A percentile compares a stretch with the other conserved stretches of the same genome.
These are phyloP conservation scores for Coffea humblotiana DNA, from an alignment of 305 asterid species.

Conservation along the genomic window DNA sequence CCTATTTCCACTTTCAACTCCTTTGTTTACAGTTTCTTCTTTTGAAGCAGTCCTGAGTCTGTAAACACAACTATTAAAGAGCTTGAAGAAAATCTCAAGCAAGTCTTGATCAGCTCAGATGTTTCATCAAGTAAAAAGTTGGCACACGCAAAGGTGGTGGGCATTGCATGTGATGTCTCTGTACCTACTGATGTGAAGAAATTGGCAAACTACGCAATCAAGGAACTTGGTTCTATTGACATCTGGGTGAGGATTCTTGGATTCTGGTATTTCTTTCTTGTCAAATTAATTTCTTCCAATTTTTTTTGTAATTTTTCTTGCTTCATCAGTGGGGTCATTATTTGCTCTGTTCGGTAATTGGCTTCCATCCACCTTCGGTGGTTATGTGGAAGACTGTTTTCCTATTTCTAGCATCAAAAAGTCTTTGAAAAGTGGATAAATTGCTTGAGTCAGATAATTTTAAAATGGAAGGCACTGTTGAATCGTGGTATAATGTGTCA, in stretches of 20 bases:
- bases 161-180: constrained; percentile 89
- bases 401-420: not conserved
- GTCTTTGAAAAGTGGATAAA: not conserved
- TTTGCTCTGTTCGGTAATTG: not conserved
- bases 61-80: constrained; percentile 68
- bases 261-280: constrained; percentile 5
- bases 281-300: not conserved
- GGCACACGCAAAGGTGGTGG: constrained; percentile 72
- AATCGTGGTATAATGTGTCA: not conserved
- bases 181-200: constrained; percentile 70
- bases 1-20: constrained; percentile 14
- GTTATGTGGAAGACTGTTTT: not conserved
- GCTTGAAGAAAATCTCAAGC: constrained; percentile 71
- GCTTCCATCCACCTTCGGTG: not conserved
- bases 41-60: constrained; percentile 69
- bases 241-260: constrained; percentile 60
- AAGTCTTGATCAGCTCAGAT: constrained; percentile 44
- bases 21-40: constrained; percentile 24
- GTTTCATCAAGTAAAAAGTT: constrained; percentile 45
- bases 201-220: constrained; percentile 63
- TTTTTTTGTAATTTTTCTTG: constrained; percentile 1
- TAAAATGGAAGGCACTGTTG: not conserved
- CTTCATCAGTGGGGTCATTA: not conserved
- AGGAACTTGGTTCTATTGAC: constrained; percentile 72
- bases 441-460: not conserved